These are phyloP conservation scores for Fusarium torulosum DNA, from an alignment of 2,329 filamentous ascomycete genomes.

Conservation along the genomic window DNA sequence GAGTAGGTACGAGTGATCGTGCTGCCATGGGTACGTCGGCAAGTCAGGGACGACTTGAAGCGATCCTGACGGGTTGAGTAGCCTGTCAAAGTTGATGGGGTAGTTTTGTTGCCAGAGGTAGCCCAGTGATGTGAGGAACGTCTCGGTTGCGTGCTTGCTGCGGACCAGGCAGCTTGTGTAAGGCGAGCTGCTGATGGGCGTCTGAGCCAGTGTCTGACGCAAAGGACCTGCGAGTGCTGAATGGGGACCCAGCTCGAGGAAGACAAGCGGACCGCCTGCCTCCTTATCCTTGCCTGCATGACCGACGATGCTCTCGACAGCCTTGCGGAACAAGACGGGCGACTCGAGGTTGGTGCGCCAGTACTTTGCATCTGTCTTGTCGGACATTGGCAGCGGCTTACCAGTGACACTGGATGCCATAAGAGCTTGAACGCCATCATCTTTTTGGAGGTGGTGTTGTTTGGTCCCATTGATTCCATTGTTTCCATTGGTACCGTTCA, in stretches of 20 bases:
- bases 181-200: conserved; percentile 6
- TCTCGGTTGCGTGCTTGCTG: conserved; percentile 7
- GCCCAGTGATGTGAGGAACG: conserved; percentile 9
- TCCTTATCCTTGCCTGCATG: conserved; percentile 5
- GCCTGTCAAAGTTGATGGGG: conserved; percentile 9
- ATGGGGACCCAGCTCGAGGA: conserved; percentile 49
- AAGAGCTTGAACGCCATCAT: conserved; percentile 6
- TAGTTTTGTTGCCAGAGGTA: conserved; percentile 7
- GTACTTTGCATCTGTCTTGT: conserved; percentile 40
- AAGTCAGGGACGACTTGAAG: conserved; percentile 45
- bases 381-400: not conserved
- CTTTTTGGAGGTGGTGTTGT: conserved; percentile 1
- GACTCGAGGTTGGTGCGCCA: conserved; percentile 50
- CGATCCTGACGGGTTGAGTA: conserved; percentile 11
- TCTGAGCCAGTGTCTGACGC: conserved; percentile 10
- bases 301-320: conserved; percentile 19
- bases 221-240: conserved; percentile 44
- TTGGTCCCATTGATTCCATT: conserved; percentile 8
- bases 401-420: conserved; percentile 17
- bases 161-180: conserved; percentile 8
- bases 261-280: conserved; percentile 1
- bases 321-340: conserved; percentile 45
- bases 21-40: conserved; percentile 51
- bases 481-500: not conserved
- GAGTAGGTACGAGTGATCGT: conserved; percentile 18